These are phyloP conservation scores for Closterium sp. DNA, from an alignment of 139 green algal species.

Conservation along the genomic window DNA sequence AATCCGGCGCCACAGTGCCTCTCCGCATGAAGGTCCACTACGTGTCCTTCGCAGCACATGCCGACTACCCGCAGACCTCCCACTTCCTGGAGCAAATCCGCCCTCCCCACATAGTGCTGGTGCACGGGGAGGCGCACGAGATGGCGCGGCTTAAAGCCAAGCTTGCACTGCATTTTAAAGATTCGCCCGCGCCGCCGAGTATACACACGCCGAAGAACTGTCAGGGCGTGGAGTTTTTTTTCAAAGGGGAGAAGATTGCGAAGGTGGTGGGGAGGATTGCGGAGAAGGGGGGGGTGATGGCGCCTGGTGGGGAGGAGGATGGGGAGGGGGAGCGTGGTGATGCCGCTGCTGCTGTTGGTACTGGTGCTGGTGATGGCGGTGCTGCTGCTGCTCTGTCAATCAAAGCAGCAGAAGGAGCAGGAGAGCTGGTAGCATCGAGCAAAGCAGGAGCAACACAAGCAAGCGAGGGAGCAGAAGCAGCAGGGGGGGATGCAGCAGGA, in stretches of 20 bases:
- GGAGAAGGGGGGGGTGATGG: slow-evolving; percentile 32
- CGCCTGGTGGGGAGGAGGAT: neutral
- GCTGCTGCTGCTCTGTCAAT: neutral
- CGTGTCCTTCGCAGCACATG: slow-evolving; percentile 96
- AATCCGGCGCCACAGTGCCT: slow-evolving; percentile 63
- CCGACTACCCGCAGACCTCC: slow-evolving; percentile 96
- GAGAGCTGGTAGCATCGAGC: neutral
- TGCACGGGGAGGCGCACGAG: slow-evolving; percentile 91
- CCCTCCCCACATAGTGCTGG: slow-evolving; percentile 88
- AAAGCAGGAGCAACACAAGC: neutral
- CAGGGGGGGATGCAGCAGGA: neutral
- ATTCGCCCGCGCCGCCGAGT: neutral
- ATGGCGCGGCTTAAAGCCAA: slow-evolving; percentile 75
- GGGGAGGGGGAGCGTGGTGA: slow-evolving; percentile 64
- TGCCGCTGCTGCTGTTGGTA: neutral
- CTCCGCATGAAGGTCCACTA: slow-evolving; percentile 84
- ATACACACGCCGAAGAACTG: slow-evolving; percentile 68
- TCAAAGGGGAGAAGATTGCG: slow-evolving; percentile 55
- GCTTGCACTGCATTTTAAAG: slow-evolving; percentile 18
- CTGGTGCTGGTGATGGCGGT: neutral
- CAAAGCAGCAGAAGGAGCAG: neutral
- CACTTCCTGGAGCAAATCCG: slow-evolving; percentile 82
- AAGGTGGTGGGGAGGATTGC: slow-evolving; percentile 53
- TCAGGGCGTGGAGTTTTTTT: slow-evolving; percentile 56
- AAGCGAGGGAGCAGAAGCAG: neutral